Percentiles rank a stretch among this genome's conserved stretches.
Conservation (phyloP, 345 rosid species). For the Eucalyptus dawsonii region DNA sequence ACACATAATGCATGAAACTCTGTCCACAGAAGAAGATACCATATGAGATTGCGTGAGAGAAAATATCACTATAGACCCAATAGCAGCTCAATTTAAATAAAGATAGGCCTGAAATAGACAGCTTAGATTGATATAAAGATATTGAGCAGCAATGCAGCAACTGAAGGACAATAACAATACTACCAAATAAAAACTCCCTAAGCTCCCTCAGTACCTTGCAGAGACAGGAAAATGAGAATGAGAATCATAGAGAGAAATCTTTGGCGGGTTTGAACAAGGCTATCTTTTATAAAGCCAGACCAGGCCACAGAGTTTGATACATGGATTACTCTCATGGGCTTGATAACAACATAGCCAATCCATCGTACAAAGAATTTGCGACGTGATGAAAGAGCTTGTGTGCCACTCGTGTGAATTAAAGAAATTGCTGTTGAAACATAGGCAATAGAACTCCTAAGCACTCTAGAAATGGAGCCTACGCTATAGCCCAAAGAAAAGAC, state of each 20-base stretch:
- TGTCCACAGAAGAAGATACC: constrained; percentile 10
- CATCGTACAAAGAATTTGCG: neutral
- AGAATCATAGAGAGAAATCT: neutral
- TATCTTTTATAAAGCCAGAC: neutral
- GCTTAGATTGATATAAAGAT: neutral
- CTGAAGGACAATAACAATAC: neutral
- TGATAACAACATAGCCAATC: neutral
- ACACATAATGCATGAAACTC: constrained; percentile 87
- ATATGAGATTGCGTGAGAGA: neutral
- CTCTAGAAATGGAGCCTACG: neutral
- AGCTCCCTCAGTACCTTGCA: neutral
- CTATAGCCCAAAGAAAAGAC: neutral
- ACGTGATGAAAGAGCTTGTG: neutral
- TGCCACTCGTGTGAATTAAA: neutral
- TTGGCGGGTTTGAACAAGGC: neutral
- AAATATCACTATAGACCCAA: neutral
- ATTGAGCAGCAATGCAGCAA: neutral
- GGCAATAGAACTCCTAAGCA: neutral
- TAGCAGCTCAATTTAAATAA: neutral
- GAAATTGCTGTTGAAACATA: neutral
- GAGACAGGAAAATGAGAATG: neutral
- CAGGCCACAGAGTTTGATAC: neutral
- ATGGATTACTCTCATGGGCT: neutral
- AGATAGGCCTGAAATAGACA: neutral
- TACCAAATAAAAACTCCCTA: neutral